A percentile compares a stretch with the other conserved stretches of the same genome.
These are phyloP conservation scores for Aspergillus egyptiacus DNA, from an alignment of 495 filamentous ascomycete genomes.

Conservation along the genomic window DNA sequence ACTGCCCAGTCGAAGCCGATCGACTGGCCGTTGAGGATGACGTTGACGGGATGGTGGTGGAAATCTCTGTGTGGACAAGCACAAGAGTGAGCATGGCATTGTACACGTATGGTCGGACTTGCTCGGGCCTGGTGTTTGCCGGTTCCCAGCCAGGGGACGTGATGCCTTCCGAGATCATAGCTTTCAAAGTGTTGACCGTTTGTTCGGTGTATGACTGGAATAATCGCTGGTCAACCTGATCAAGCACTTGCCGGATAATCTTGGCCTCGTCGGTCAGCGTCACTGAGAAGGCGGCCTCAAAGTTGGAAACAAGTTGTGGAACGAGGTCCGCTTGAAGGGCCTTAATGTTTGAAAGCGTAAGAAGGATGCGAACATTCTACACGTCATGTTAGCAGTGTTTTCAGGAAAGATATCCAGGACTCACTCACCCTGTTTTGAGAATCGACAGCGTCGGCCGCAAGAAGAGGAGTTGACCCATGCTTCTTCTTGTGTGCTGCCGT, in stretches of 20 bases:
- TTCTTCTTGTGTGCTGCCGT: conserved; percentile 23
- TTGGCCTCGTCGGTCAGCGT: conserved; percentile 87
- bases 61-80: conserved; percentile 84
- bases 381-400: conserved; percentile 13
- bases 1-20: conserved; percentile 41
- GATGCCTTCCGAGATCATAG: conserved; percentile 66
- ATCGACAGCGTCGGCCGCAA: conserved; percentile 54
- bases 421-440: conserved; percentile 62
- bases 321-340: conserved; percentile 69
- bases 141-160: conserved; percentile 65
- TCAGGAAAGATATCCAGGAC: not conserved
- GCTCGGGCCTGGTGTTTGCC: conserved; percentile 54
- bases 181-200: conserved; percentile 53
- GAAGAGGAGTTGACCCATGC: conserved; percentile 30
- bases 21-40: conserved; percentile 25
- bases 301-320: conserved; percentile 74
- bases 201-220: conserved; percentile 88
- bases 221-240: conserved; percentile 79
- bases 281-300: conserved; percentile 83
- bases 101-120: conserved; percentile 85
- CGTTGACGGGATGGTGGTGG: conserved; percentile 57
- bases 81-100: conserved; percentile 75
- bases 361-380: conserved; percentile 83
- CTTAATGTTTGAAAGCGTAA: conserved; percentile 87
- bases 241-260: conserved; percentile 80